Base-by-base conservation (phyloP, 2,329 filamentous ascomycete species). In the Paracamarosporium sp. region DNA sequence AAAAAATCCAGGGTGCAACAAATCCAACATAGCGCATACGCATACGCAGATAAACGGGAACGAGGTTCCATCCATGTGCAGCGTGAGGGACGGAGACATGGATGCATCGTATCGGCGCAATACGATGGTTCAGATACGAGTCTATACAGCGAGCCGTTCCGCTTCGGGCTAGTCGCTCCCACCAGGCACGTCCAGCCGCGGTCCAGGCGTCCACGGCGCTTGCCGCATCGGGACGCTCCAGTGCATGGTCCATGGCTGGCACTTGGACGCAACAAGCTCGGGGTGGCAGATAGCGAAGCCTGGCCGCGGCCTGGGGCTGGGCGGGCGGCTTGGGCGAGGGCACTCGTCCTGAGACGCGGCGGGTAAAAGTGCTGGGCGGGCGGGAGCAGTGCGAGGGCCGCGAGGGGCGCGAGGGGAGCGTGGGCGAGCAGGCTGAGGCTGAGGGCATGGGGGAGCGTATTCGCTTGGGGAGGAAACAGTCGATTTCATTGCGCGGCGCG, bases 361-460 rank as follows among this genome's bases (percentile, higher is more conserved):
- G 17, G 17, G 17, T 24, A 43, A 43, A 43, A 27, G n/a, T 15
- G 22, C 25, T 13, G 7, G 12, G 40, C 24, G 5, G 40, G 40
- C 22, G 11, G 12, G 40, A 43, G 40, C 36, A 40, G 17, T 38
- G 35, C 35, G 35, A 38, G 35, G 5, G n/a, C n/a, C n/a, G n/a
- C n/a, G n/a, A n/a, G 25, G n/a, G 41, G 11, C 25, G 41, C n/a
- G 41, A 45, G 12, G 31, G 6, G 46, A 1, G 46, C 15, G 17
- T 36, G 46, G 31, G 46, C 46, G 46, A 50, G 46, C 30, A 50
- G 31, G 20, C 17, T 38, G 46, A 20, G 46, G 46, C 31, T 11
- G 0, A 33, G 11, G 17, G 44, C 44, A 17, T 25, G 44, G 27
- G 15, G 3, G 43, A 6, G 28, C 28, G 28, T 30, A 6, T 11